These are phyloP conservation scores for Herpetomonas tarakana DNA, from an alignment of 208 protist species.

Conservation along the genomic window DNA sequence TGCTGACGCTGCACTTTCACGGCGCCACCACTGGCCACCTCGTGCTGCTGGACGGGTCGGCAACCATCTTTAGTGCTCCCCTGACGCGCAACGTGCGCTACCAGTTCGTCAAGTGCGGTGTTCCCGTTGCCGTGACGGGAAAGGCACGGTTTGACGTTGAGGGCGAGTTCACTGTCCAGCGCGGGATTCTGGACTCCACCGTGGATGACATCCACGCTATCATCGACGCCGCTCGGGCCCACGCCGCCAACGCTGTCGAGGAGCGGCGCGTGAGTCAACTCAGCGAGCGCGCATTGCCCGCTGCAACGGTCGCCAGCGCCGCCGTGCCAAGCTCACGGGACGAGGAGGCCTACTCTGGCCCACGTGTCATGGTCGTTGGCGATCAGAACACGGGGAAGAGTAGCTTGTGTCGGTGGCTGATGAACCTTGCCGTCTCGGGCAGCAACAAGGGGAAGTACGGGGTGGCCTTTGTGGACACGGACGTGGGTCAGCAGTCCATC, in stretches of 20 bases:
- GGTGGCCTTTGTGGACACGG: slow-evolving; percentile 67
- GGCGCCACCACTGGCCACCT: slow-evolving; percentile 18
- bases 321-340: slow-evolving; percentile 1
- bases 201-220: slow-evolving; percentile 38
- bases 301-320: too few relatives aligned
- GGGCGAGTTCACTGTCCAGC: slow-evolving; percentile 27
- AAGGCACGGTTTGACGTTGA: slow-evolving; percentile 41
- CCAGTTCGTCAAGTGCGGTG: slow-evolving; percentile 27
- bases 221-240: slow-evolving; percentile 26
- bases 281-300: too few relatives aligned
- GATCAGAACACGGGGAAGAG: slow-evolving; percentile 70
- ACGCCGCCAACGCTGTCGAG: slow-evolving; percentile 8
- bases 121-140: slow-evolving; percentile 28
- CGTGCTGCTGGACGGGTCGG: slow-evolving; percentile 35
- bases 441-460: slow-evolving; percentile 24
- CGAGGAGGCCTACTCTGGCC: slow-evolving; percentile 22
- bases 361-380: slow-evolving; percentile 73
- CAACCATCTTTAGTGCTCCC: slow-evolving; percentile 34
- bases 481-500: slow-evolving; percentile 73
- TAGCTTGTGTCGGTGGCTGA: slow-evolving; percentile 43
- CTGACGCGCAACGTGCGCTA: slow-evolving; percentile 47
- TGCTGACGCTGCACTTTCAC: slow-evolving; percentile 12
- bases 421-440: slow-evolving; percentile 49
- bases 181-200: slow-evolving; percentile 14
- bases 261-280: not conserved